phyloP scores from a whole-genome alignment of 2,329 filamentous ascomycete species.

The Nemania serpens region DNA sequence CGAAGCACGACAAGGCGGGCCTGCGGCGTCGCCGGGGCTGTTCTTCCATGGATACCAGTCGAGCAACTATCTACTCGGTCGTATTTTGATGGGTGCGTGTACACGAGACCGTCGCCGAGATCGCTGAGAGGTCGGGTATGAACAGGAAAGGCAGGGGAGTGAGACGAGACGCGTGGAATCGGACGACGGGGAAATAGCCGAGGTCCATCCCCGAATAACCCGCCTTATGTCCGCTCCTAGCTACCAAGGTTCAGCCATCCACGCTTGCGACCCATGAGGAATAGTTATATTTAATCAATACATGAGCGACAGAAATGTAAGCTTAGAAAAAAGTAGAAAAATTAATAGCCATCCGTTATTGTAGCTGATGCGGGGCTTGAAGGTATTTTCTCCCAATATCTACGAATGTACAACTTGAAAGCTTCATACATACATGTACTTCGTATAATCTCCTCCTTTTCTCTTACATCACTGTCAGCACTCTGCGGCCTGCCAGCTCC shows the following conservation, averaged over 20 bases:
- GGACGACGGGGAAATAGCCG: slow-evolving; percentile 19
- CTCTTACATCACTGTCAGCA: no score
- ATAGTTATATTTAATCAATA: no score
- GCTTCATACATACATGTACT: no score
- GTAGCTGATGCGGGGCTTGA: no score
- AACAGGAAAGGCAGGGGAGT: background rate
- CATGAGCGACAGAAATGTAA: no score
- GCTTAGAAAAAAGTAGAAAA: no score
- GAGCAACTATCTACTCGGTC: background rate
- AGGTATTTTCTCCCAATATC: no score
- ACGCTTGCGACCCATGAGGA: no score
- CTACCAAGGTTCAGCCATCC: background rate
- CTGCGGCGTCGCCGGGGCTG: slow-evolving; percentile 39
- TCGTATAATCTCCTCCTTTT: no score
- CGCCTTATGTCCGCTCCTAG: slow-evolving; percentile 20
- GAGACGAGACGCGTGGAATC: background rate
- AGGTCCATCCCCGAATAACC: slow-evolving; percentile 16
- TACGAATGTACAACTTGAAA: no score
- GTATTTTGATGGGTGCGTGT: background rate
- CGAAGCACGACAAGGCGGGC: slow-evolving; percentile 48
- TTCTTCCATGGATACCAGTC: slow-evolving; percentile 25
- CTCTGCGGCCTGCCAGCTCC: no score
- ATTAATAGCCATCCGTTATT: no score
- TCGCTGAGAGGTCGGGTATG: background rate
- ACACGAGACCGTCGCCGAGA: background rate